Base-by-base conservation (phyloP, 1,284 basidiomycete species). In the Ganoderma meredithae region DNA sequence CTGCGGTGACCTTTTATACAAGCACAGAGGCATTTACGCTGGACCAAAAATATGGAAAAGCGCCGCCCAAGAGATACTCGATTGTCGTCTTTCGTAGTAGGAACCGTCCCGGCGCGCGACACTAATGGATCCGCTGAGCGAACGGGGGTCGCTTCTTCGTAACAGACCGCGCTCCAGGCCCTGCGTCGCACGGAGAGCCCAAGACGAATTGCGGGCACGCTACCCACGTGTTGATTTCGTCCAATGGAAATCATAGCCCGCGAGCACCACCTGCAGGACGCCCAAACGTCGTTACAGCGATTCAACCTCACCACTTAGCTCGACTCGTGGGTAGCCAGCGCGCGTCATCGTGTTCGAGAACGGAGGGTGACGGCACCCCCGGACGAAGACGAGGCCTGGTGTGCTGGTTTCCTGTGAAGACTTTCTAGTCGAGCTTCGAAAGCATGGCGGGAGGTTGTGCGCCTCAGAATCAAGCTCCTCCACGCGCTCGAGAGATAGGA, bases 141-240 rank as follows among this genome's bases (percentile, higher is more conserved):
- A 67, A 70, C 55, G 65, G 44, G 69, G 69, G 69, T 67, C 60
- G 22, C 69, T 70, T 70, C 66, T 64, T 40, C 15, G 27, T 36
- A 19, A 25, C 58, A 55, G 55, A 22, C 36, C 61, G 17, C n/a
- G 68, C 61, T 69, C 68, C 63, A 61, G 68, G 47, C 62, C 59
- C 56, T 44, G 27, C 22, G 33, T 31, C n/a, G 44, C 40, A 64
- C 33, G 56, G 62, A 55, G 56, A 41, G 53, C 61, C 33, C 55
- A 43, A 63, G 49, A 47, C 64, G 47, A 63, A 60, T 60, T 49
- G 56, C 62, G 44, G 62, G 61, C 36, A 63, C 49, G 60, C 62
- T 66, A 63, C 64, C 68, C 68, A 69, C 68, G 68, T 69, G 64
- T 66, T 69, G 68, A 69, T 69, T 56, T 66, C 62, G 44, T 63